Evolutionary conservation across 495 filamentous ascomycete species (phyloP).

Genomic region (Lichenothelia convexa): DNA sequence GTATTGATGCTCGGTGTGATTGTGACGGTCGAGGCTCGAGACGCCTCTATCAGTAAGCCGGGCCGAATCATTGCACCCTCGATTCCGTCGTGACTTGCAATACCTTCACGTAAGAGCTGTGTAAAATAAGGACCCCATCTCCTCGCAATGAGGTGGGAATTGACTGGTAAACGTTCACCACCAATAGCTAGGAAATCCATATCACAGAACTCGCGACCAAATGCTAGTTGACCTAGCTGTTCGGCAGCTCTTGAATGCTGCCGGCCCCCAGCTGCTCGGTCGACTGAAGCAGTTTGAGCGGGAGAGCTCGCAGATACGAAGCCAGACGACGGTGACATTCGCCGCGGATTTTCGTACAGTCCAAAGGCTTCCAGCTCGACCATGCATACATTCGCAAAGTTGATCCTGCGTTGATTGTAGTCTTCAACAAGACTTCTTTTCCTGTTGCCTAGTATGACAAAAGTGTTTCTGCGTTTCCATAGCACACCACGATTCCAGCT

Average conservation of each 20-base stretch:
- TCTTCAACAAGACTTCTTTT: constrained; percentile 91
- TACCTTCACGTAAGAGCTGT: constrained; percentile 65
- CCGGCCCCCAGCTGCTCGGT: constrained; percentile 45
- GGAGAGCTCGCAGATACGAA: constrained; percentile 68
- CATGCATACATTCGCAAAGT: constrained; percentile 90
- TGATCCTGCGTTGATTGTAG: constrained; percentile 93
- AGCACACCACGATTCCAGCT: constrained; percentile 93
- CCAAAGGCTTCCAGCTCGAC: constrained; percentile 95
- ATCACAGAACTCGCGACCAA: constrained; percentile 71
- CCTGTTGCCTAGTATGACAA: constrained; percentile 85
- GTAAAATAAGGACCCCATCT: constrained; percentile 94
- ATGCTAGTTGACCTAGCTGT: constrained; percentile 65
- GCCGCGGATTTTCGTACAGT: constrained; percentile 82
- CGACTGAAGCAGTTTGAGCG: constrained; percentile 1
- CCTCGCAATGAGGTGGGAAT: constrained; percentile 68
- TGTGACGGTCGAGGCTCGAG: constrained; percentile 65
- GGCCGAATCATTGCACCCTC: constrained; percentile 38
- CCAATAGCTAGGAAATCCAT: constrained; percentile 89
- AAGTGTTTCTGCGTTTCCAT: constrained; percentile 82
- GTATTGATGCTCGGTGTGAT: constrained; percentile 60
- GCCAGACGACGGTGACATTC: constrained; percentile 53
- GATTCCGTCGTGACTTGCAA: constrained; percentile 33
- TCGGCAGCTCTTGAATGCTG: constrained; percentile 51
- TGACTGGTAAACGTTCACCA: constrained; percentile 83
- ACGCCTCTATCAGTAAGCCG: constrained; percentile 14